These are phyloP conservation scores for Dentipellis sp. DNA, from an alignment of 768 basidiomycete species.

Conservation along the genomic window DNA sequence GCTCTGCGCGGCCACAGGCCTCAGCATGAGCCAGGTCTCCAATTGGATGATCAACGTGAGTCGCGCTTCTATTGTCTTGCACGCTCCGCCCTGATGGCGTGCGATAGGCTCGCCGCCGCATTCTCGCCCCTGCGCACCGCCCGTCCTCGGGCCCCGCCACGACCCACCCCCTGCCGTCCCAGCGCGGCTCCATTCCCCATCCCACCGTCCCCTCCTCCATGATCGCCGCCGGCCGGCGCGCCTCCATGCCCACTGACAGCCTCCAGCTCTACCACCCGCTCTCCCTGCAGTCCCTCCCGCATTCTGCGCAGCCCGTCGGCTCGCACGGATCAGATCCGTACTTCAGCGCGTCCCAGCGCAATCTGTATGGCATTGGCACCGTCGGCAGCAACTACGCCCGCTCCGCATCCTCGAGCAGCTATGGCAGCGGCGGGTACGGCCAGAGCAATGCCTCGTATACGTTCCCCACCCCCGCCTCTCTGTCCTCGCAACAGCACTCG, in stretches of 20 bases:
- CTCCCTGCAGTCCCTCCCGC: constrained; percentile 49
- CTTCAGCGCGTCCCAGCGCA: constrained; percentile 10
- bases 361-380: constrained; percentile 2
- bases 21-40: constrained; percentile 85
- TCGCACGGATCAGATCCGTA: constrained; percentile 12
- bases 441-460: not conserved
- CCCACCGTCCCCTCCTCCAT: constrained; percentile 13
- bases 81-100: constrained; percentile 12
- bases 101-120: constrained; percentile 65
- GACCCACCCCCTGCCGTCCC: constrained; percentile 56
- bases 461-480: constrained; percentile 11
- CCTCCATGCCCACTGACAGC: constrained; percentile 62
- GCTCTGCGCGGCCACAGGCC: constrained; percentile 74
- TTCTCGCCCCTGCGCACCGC: constrained; percentile 74
- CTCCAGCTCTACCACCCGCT: constrained; percentile 74
- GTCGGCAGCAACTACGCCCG: constrained; percentile 3
- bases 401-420: not conserved
- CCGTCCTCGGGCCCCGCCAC: constrained; percentile 71
- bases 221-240: constrained; percentile 31
- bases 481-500: constrained; percentile 6
- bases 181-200: constrained; percentile 11
- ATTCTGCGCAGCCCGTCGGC: constrained; percentile 13
- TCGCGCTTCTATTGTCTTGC: constrained; percentile 7
- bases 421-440: not conserved
- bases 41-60: constrained; percentile 91